Conservation (phyloP, 306 rosid species). For the Rosa rugosa region DNA sequence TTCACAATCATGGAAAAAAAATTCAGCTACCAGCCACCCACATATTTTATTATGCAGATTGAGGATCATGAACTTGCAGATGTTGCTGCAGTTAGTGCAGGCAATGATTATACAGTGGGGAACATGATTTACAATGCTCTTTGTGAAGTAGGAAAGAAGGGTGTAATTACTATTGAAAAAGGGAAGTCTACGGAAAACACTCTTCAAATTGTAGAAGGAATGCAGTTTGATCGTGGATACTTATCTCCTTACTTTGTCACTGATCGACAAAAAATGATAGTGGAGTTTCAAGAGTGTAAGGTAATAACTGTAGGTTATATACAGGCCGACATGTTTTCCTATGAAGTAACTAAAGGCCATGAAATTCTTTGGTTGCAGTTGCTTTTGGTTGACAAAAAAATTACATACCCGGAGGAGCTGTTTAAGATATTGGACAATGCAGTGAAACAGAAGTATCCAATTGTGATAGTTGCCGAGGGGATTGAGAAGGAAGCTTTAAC, state of each 20-base stretch:
- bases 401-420: conserved; percentile 73
- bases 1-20: background rate
- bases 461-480: conserved; percentile 84
- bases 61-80: conserved; percentile 76
- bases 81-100: conserved; percentile 92
- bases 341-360: conserved; percentile 35
- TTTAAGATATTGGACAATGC: conserved; percentile 75
- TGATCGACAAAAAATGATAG: conserved; percentile 62
- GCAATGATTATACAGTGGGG: conserved; percentile 79
- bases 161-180: conserved; percentile 80
- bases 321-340: conserved; percentile 22
- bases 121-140: conserved; percentile 80
- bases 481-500: conserved; percentile 84
- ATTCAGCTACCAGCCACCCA: conserved; percentile 28
- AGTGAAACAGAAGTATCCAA: conserved; percentile 70
- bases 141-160: conserved; percentile 68
- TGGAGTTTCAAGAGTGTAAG: conserved; percentile 86
- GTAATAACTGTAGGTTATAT: conserved; percentile 34
- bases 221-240: conserved; percentile 90
- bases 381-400: conserved; percentile 77
- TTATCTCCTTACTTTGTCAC: conserved; percentile 81
- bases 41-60: conserved; percentile 48
- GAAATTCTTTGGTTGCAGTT: conserved; percentile 62
- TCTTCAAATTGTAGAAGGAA: conserved; percentile 85
- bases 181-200: conserved; percentile 63